phyloP scores from a whole-genome alignment of 352 stramenopile species.

The Globisporangium radiosum region DNA sequence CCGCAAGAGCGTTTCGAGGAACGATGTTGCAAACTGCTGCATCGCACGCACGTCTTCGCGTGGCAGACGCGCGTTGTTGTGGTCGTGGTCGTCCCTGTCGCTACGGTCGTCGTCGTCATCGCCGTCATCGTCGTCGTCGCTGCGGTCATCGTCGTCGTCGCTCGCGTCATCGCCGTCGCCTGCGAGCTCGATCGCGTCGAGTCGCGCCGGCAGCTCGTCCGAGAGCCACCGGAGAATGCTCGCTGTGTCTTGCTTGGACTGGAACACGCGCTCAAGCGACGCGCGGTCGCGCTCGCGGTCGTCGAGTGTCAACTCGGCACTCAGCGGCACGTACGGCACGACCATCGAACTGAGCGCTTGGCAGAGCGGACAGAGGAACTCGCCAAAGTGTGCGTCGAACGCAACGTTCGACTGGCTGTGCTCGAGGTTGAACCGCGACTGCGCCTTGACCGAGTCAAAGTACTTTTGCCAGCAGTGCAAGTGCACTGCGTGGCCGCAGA shows the following conservation, averaged over 20 bases:
- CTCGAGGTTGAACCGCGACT: slow-evolving; percentile 63
- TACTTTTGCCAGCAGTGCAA: slow-evolving; percentile 86
- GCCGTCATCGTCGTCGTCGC: too few relatives aligned
- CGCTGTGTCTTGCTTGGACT: slow-evolving; percentile 61
- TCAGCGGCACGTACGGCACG: slow-evolving; percentile 70
- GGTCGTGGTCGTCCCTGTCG: slow-evolving; percentile 21
- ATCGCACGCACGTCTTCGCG: slow-evolving; percentile 56
- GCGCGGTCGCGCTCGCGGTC: slow-evolving; percentile 52
- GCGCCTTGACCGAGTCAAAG: slow-evolving; percentile 76
- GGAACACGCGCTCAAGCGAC: slow-evolving; percentile 69
- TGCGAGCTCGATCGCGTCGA: slow-evolving; percentile 31
- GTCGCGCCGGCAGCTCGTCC: slow-evolving; percentile 33
- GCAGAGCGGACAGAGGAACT: slow-evolving; percentile 90
- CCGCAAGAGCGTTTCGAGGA: slow-evolving; percentile 53
- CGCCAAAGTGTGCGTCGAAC: slow-evolving; percentile 77
- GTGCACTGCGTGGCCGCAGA: slow-evolving; percentile 89
- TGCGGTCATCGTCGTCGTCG: slow-evolving; percentile 17
- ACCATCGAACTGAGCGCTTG: slow-evolving; percentile 89
- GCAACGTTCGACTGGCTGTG: slow-evolving; percentile 76
- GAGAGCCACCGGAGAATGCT: slow-evolving; percentile 60
- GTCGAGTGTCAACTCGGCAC: slow-evolving; percentile 39
- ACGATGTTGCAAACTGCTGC: slow-evolving; percentile 68
- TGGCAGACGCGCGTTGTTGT: slow-evolving; percentile 7
- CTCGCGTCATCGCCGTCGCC: slow-evolving; percentile 20
- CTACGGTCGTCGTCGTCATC: slow-evolving; percentile 8